Percentiles rank a stretch among this genome's conserved stretches.
Conservation (phyloP, 495 filamentous ascomycete species). For the Podospora anserina region DNA sequence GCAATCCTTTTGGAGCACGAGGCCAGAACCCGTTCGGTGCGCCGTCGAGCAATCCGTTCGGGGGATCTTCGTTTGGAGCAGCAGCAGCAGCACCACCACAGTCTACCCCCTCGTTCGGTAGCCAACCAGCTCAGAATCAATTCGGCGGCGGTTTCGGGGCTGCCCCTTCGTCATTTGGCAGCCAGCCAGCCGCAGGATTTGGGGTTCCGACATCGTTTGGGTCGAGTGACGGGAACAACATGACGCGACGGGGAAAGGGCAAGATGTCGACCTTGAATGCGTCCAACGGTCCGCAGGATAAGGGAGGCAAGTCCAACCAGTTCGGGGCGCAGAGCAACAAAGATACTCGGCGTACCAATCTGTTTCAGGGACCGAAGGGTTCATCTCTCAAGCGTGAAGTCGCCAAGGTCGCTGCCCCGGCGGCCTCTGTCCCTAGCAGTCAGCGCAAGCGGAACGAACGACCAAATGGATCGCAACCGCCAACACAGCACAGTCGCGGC, state of each 20-base stretch:
- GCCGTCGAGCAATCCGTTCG: conserved; percentile 2
- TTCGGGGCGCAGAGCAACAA: conserved; percentile 14
- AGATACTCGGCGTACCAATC: not conserved
- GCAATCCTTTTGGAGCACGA: conserved; percentile 20
- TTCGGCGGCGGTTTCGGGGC: not conserved
- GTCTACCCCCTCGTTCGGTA: conserved; percentile 9
- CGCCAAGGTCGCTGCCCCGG: not conserved
- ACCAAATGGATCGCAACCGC: conserved; percentile 8
- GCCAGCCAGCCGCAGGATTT: conserved; percentile 8
- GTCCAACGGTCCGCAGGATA: not conserved
- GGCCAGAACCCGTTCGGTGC: conserved; percentile 10
- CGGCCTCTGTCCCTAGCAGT: not conserved
- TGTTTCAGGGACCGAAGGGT: conserved; percentile 1
- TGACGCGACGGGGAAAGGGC: not conserved
- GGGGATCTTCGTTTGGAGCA: conserved; percentile 13
- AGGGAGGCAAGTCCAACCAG: not conserved
- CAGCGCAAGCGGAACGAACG: conserved; percentile 4
- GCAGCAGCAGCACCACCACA: conserved; percentile 11
- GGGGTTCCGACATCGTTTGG: conserved; percentile 1
- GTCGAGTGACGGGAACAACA: not conserved
- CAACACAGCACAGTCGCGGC: not conserved
- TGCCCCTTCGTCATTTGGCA: conserved; percentile 16
- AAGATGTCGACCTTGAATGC: not conserved
- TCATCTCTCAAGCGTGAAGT: conserved; percentile 10
- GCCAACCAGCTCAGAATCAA: conserved; percentile 6